Evolutionary conservation across 108 stramenopile species (phyloP).

Genomic region (Asterionellopsis glacialis): DNA sequence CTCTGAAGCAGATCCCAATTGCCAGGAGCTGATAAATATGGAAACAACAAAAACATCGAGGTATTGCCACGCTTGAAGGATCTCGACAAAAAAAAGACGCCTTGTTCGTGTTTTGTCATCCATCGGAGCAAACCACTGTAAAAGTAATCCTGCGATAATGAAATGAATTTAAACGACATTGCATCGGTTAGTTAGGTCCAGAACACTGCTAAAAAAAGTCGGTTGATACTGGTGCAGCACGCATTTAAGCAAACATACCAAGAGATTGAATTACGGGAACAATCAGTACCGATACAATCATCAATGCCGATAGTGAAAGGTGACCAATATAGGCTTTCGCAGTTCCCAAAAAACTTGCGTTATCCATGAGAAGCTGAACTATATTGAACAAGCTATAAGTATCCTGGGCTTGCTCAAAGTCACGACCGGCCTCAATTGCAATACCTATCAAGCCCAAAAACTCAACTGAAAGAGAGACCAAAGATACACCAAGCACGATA

Average conservation of each 20-base stretch:
- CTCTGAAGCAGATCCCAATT: constrained; percentile 59
- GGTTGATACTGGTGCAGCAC: no score
- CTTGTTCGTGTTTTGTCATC: constrained; percentile 22
- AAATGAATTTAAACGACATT: no score
- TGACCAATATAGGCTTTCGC: constrained; percentile 52
- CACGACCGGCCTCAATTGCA: constrained; percentile 63
- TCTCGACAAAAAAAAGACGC: constrained; percentile 42
- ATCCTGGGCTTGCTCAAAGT: constrained; percentile 49
- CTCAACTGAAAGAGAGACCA: constrained; percentile 61
- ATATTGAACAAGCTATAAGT: constrained; percentile 58
- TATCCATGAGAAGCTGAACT: constrained; percentile 58
- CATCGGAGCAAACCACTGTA: constrained; percentile 60
- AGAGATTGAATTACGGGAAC: constrained; percentile 54
- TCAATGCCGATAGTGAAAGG: constrained; percentile 45
- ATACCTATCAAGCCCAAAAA: constrained; percentile 66
- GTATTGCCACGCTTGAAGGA: constrained; percentile 78
- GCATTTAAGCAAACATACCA: no score
- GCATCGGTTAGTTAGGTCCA: no score
- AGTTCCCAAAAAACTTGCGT: constrained; percentile 53
- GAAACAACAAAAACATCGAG: constrained; percentile 74
- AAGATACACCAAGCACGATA: constrained; percentile 47
- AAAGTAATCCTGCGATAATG: constrained; percentile 15
- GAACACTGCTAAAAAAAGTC: no score
- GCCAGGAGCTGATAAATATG: constrained; percentile 69
- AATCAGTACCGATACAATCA: constrained; percentile 61